Evolutionary conservation across 495 filamentous ascomycete genomes (phyloP).

Genomic region (Neurospora sp.): DNA sequence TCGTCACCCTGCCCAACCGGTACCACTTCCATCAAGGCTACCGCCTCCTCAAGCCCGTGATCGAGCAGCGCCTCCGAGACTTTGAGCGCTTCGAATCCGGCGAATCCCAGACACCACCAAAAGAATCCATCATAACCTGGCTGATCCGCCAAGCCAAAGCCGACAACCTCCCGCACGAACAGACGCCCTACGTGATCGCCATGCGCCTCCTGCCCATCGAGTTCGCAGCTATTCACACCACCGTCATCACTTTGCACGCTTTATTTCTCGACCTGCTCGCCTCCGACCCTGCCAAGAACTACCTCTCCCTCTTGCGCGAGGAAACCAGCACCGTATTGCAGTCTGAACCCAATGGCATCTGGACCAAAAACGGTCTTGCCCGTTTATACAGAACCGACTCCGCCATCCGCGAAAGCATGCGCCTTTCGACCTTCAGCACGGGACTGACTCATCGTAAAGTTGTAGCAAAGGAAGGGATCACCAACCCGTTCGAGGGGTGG

Average conservation of each 20-base stretch:
- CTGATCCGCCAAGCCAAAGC: conserved; percentile 22
- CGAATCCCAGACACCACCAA: conserved; percentile 1
- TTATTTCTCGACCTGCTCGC: conserved; percentile 34
- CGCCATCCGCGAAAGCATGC: conserved; percentile 28
- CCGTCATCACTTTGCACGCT: conserved; percentile 31
- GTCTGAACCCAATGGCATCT: conserved; percentile 20
- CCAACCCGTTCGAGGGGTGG: conserved; percentile 23
- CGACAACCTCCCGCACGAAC: conserved; percentile 14
- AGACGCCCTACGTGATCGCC: conserved; percentile 13
- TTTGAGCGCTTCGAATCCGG: conserved; percentile 14
- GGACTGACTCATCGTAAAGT: conserved; percentile 26
- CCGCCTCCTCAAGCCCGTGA: conserved; percentile 11
- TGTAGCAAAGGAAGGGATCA: conserved; percentile 21
- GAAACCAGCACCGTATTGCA: conserved; percentile 21
- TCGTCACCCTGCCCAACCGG: conserved; percentile 20
- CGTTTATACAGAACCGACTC: conserved; percentile 21
- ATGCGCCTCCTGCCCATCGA: conserved; percentile 30
- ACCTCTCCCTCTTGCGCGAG: conserved; percentile 24
- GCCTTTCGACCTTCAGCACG: conserved; percentile 20
- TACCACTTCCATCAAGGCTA: conserved; percentile 19
- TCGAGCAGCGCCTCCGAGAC: conserved; percentile 20
- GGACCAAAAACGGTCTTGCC: conserved; percentile 30
- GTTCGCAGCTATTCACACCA: conserved; percentile 40
- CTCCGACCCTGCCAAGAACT: conserved; percentile 18
- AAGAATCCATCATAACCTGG: conserved; percentile 30